These are phyloP conservation scores for Neurospora sp. DNA, from an alignment of 495 filamentous ascomycete species.

Conservation along the genomic window DNA sequence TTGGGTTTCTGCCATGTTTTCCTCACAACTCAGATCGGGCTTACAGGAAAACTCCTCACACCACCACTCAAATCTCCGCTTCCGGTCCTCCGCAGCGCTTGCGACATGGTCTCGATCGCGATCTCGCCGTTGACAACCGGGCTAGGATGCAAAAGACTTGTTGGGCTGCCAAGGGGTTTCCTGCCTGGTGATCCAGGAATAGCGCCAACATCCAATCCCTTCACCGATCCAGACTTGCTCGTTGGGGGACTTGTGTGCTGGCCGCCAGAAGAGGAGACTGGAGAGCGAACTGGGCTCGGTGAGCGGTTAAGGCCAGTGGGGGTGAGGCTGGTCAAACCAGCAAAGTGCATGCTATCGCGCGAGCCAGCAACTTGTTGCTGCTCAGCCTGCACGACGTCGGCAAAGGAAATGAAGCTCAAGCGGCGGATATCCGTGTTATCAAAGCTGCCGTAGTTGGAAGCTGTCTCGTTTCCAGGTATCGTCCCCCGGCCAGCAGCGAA, in stretches of 20 bases:
- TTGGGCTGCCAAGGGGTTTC: constrained; percentile 41
- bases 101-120: constrained; percentile 82
- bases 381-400: constrained; percentile 87
- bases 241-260: constrained; percentile 54
- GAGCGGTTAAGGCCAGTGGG: constrained; percentile 48
- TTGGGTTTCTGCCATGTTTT: not conserved
- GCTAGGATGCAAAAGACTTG: constrained; percentile 15
- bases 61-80: constrained; percentile 66
- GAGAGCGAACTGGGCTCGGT: constrained; percentile 61
- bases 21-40: constrained; percentile 31
- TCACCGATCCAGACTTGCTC: constrained; percentile 55
- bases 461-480: constrained; percentile 37
- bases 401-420: constrained; percentile 87
- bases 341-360: constrained; percentile 51
- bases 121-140: constrained; percentile 52
- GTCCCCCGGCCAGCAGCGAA: constrained; percentile 30
- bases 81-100: constrained; percentile 70
- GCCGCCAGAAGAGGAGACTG: constrained; percentile 50
- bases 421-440: constrained; percentile 71
- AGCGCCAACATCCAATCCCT: constrained; percentile 45
- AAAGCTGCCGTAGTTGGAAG: constrained; percentile 60
- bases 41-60: constrained; percentile 49
- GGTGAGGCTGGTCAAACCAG: constrained; percentile 38
- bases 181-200: constrained; percentile 34
- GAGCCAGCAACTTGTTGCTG: constrained; percentile 43